Conservation (phyloP, 176 grass and related monocot genomes). For the Carex pumila region DNA sequence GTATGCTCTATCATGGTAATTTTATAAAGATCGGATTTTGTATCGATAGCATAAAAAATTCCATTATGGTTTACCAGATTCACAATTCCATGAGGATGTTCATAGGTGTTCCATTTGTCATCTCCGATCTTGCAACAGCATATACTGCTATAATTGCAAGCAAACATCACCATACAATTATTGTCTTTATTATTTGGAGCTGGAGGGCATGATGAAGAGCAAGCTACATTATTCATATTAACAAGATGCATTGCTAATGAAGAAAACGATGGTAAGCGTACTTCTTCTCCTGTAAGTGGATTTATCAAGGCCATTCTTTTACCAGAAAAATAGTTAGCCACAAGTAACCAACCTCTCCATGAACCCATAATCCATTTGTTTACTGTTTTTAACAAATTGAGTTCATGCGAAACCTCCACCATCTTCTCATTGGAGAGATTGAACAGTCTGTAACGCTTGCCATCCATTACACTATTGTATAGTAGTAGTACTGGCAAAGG, state of each 20-base stretch:
- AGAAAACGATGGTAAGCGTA: not conserved
- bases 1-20: not conserved
- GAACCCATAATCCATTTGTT: not conserved
- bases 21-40: not conserved
- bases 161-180: not conserved
- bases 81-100: not conserved
- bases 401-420: not conserved
- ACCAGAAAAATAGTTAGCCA: too few species aligned
- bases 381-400: not conserved
- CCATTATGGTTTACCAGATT: not conserved
- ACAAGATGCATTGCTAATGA: not conserved
- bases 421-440: too few species aligned
- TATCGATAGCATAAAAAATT: not conserved
- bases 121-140: not conserved
- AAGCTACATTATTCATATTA: not conserved
- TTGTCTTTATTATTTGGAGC: too few species aligned
- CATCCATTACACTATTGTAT: too few species aligned
- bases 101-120: not conserved
- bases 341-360: not conserved
- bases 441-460: too few species aligned
- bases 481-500: too few species aligned
- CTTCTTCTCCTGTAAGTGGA: not conserved
- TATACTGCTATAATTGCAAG: not conserved
- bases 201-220: too few species aligned
- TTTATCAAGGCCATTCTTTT: not conserved